A percentile compares a stretch with the other conserved stretches of the same genome.
phyloP scores from a whole-genome alignment of 257 asterid genomes.

The Forsythia suspensa region DNA sequence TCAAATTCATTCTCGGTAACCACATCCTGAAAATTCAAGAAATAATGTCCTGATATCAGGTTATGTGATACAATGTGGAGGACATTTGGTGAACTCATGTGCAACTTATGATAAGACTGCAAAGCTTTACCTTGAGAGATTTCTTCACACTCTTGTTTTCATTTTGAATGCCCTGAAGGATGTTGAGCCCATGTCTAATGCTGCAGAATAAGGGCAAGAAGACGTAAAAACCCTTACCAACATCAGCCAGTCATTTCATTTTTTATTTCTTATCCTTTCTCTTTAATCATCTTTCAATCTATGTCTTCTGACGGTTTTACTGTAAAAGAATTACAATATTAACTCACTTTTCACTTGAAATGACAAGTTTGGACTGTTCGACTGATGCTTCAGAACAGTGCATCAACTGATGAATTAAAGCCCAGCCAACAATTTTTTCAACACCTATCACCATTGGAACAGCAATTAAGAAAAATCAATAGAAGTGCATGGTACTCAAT shows the following conservation, averaged over 20 bases:
- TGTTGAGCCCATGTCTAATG: slow-evolving; percentile 66
- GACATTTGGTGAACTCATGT: background rate
- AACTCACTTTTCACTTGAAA: slow-evolving; percentile 66
- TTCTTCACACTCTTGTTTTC: slow-evolving; percentile 73
- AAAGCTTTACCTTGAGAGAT: slow-evolving; percentile 68
- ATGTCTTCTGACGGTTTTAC: slow-evolving; percentile 5
- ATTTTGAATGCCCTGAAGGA: slow-evolving; percentile 68
- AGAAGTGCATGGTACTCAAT: slow-evolving; percentile 9
- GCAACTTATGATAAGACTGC: slow-evolving; percentile 13
- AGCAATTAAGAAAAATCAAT: slow-evolving; percentile 22
- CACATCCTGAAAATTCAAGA: slow-evolving; percentile 40
- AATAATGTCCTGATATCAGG: slow-evolving; percentile 10
- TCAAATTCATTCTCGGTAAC: slow-evolving; percentile 56
- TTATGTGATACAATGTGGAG: background rate
- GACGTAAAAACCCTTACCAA: slow-evolving; percentile 27
- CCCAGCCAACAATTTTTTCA: slow-evolving; percentile 84
- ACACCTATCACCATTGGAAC: slow-evolving; percentile 50
- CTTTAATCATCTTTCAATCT: slow-evolving; percentile 5
- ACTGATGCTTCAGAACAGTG: slow-evolving; percentile 44
- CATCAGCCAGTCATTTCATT: background rate
- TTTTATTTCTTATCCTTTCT: background rate
- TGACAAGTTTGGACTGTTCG: slow-evolving; percentile 49
- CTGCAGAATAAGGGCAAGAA: slow-evolving; percentile 41
- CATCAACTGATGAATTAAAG: slow-evolving; percentile 84
- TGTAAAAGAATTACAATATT: slow-evolving; percentile 8